These are phyloP conservation scores for Melocanna baccifera DNA, from an alignment of 176 grass and related monocot genomes.

Conservation along the genomic window DNA sequence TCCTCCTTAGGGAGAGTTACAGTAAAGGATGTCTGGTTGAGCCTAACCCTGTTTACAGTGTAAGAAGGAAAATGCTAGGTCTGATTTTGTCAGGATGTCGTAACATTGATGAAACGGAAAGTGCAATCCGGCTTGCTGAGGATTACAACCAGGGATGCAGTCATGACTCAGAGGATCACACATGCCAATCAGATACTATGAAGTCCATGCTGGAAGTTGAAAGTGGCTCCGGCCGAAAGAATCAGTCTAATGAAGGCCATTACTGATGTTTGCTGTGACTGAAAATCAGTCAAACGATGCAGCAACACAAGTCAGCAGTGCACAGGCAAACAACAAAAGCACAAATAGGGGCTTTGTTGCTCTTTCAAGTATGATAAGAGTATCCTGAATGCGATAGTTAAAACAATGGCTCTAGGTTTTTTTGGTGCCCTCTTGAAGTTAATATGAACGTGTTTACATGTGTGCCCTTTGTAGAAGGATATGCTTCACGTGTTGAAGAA, in stretches of 20 bases:
- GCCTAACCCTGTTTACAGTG: slow-evolving; percentile 47
- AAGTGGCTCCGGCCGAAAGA: not conserved
- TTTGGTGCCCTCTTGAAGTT: too few species aligned
- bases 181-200: not conserved
- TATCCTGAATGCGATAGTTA: too few species aligned
- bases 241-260: not conserved
- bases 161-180: not conserved
- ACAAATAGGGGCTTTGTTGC: too few species aligned
- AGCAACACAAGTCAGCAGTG: too few species aligned
- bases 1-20: slow-evolving; percentile 59
- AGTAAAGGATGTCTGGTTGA: slow-evolving; percentile 47
- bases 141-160: slow-evolving; percentile 11
- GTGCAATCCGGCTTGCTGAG: not conserved
- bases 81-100: slow-evolving; percentile 38
- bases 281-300: too few species aligned
- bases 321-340: too few species aligned
- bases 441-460: too few species aligned
- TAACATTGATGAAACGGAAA: slow-evolving; percentile 25
- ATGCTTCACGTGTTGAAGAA: too few species aligned
- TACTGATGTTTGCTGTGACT: not conserved
- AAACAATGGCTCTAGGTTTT: too few species aligned
- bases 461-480: too few species aligned
- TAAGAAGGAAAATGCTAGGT: slow-evolving; percentile 54
- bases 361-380: too few species aligned
- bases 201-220: not conserved